Evolutionary conservation across 2,329 filamentous ascomycete genomes (phyloP).

Genomic region (Aureobasidium namibiae): DNA sequence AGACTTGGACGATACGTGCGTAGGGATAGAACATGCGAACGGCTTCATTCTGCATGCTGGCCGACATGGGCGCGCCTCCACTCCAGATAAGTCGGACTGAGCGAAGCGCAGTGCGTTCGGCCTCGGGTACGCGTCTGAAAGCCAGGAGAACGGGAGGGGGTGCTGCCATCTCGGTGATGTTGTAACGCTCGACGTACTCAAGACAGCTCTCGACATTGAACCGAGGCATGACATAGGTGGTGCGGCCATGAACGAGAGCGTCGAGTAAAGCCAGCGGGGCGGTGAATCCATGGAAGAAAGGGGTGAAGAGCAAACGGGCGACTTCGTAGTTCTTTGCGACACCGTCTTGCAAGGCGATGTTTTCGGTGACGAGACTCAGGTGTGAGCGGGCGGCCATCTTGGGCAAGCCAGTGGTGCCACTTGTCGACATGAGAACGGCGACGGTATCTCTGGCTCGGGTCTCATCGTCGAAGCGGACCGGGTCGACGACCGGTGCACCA

Average conservation of each 20-base stretch:
- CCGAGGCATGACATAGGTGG: conserved; percentile 40
- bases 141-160: conserved; percentile 36
- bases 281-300: conserved; percentile 47
- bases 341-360: conserved; percentile 22
- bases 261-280: conserved; percentile 39
- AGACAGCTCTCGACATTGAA: conserved; percentile 36
- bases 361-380: conserved; percentile 28
- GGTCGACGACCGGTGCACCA: background rate
- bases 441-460: conserved; percentile 20
- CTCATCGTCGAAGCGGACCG: conserved; percentile 10
- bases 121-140: conserved; percentile 26
- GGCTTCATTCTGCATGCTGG: conserved; percentile 32
- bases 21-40: conserved; percentile 32
- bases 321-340: conserved; percentile 27
- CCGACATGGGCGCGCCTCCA: conserved; percentile 41
- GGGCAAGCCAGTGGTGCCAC: conserved; percentile 31
- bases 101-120: conserved; percentile 30
- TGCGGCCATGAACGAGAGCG: conserved; percentile 38
- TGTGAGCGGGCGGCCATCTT: conserved; percentile 35
- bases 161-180: conserved; percentile 42
- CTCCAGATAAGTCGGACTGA: conserved; percentile 38
- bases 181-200: conserved; percentile 31
- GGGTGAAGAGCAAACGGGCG: conserved; percentile 40
- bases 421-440: conserved; percentile 27
- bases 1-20: conserved; percentile 40